phyloP scores from a whole-genome alignment of 345 rosid species.

The Eucalyptus globulus region DNA sequence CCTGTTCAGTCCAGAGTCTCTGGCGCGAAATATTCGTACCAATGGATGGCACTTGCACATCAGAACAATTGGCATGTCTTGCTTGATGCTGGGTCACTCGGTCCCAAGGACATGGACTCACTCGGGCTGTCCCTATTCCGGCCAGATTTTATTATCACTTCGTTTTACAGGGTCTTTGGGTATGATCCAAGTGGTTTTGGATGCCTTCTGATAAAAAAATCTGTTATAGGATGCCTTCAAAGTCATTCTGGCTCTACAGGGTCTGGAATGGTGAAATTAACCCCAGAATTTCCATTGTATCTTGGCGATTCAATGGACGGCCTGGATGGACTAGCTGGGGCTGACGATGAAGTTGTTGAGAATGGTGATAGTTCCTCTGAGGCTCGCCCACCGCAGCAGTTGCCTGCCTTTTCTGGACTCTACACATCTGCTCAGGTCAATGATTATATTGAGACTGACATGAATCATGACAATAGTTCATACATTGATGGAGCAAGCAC shows the following conservation, averaged over 20 bases:
- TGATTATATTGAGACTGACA: slow-evolving; percentile 86
- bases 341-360: slow-evolving; percentile 34
- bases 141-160: slow-evolving; percentile 92
- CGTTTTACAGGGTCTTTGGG: slow-evolving; percentile 96
- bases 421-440: slow-evolving; percentile 83
- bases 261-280: slow-evolving; percentile 95
- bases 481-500: slow-evolving; percentile 86
- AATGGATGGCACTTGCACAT: slow-evolving; percentile 99
- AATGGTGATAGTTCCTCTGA: slow-evolving; percentile 53
- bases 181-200: slow-evolving; percentile 98
- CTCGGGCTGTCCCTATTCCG: slow-evolving; percentile 95
- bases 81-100: slow-evolving; percentile 97
- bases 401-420: slow-evolving; percentile 96
- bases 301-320: slow-evolving; percentile 87
- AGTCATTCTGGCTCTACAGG: slow-evolving; percentile 86
- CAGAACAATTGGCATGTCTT: slow-evolving; percentile 98
- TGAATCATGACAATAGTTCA: slow-evolving; percentile 75
- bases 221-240: slow-evolving; percentile 92
- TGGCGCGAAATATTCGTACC: slow-evolving; percentile 95
- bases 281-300: slow-evolving; percentile 89
- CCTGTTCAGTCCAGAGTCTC: slow-evolving; percentile 98
- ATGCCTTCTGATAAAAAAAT: slow-evolving; percentile 92
- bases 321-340: slow-evolving; percentile 49
- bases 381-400: slow-evolving; percentile 37
- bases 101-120: slow-evolving; percentile 99